These are phyloP conservation scores for Lomentospora prolificans DNA, from an alignment of 2,329 filamentous ascomycete species.

Conservation along the genomic window DNA sequence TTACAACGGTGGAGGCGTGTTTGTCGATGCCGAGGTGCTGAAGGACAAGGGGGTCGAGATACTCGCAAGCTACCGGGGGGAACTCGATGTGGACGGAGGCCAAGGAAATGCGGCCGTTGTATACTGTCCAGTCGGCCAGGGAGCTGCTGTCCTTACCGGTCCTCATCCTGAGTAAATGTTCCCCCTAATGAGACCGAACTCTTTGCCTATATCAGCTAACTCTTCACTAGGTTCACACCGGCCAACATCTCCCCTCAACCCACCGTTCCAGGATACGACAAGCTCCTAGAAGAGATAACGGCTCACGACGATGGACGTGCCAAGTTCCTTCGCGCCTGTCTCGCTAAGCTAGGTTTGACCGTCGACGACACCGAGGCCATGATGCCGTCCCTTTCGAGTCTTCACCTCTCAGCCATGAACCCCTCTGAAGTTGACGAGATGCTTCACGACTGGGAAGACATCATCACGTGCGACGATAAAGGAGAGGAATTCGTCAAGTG, in stretches of 20 bases:
- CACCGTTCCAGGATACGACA: constrained; percentile 57
- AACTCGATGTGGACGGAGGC: constrained; percentile 67
- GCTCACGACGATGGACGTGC: constrained; percentile 61
- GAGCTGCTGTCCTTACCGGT: constrained; percentile 69
- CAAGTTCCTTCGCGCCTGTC: constrained; percentile 68
- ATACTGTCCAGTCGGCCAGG: constrained; percentile 73
- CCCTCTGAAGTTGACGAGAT: constrained; percentile 57
- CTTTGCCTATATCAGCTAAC: constrained; percentile 9
- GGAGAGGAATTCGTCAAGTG: constrained; percentile 65
- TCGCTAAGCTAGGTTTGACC: constrained; percentile 72
- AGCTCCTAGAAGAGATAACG: constrained; percentile 57
- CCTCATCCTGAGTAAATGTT: constrained; percentile 74
- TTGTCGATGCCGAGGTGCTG: constrained; percentile 64
- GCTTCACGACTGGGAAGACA: constrained; percentile 54
- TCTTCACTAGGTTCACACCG: constrained; percentile 61
- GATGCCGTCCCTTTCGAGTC: constrained; percentile 68
- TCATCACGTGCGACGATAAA: constrained; percentile 51
- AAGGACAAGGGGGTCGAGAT: constrained; percentile 62
- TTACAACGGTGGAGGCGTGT: constrained; percentile 91
- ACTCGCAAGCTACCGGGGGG: constrained; percentile 68
- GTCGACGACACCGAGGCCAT: constrained; percentile 59
- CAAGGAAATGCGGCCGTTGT: constrained; percentile 68
- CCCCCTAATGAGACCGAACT: neutral
- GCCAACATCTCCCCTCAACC: constrained; percentile 63
- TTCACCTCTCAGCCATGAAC: constrained; percentile 69